phyloP scores from a whole-genome alignment of 441 rosid species.

The Mallotus repandus region DNA sequence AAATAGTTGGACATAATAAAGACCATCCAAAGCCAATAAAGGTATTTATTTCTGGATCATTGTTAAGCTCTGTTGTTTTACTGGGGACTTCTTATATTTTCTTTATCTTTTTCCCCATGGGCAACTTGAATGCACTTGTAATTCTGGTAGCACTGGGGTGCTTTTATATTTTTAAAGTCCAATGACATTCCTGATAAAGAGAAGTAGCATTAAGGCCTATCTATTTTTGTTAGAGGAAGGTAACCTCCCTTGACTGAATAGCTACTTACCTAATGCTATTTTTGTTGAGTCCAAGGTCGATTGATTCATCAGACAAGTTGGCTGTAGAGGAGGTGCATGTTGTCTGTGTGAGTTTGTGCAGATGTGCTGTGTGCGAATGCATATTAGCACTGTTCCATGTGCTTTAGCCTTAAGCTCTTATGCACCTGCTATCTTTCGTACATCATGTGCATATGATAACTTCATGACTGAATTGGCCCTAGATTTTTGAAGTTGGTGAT shows the following conservation, averaged over 20 bases:
- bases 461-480: constrained; percentile 17
- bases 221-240: not conserved
- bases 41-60: constrained; percentile 38
- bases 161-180: not conserved
- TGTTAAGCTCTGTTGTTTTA: not conserved
- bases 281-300: not conserved
- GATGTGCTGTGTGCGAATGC: not conserved
- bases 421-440: not conserved
- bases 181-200: not conserved
- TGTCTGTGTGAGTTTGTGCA: not conserved
- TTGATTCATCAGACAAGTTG: not conserved
- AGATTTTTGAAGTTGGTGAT: constrained; percentile 92
- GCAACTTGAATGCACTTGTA: not conserved
- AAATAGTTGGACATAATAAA: constrained; percentile 82
- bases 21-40: constrained; percentile 95
- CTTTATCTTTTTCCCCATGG: not conserved
- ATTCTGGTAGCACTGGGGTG: not conserved
- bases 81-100: not conserved
- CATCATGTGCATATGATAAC: constrained; percentile 1
- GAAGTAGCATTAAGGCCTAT: not conserved
- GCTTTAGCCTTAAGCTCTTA: not conserved
- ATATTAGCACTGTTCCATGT: not conserved
- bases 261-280: not conserved
- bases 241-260: not conserved
- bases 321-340: not conserved